phyloP scores from a whole-genome alignment of 495 filamentous ascomycete species.

The Penicillium malachiteum region DNA sequence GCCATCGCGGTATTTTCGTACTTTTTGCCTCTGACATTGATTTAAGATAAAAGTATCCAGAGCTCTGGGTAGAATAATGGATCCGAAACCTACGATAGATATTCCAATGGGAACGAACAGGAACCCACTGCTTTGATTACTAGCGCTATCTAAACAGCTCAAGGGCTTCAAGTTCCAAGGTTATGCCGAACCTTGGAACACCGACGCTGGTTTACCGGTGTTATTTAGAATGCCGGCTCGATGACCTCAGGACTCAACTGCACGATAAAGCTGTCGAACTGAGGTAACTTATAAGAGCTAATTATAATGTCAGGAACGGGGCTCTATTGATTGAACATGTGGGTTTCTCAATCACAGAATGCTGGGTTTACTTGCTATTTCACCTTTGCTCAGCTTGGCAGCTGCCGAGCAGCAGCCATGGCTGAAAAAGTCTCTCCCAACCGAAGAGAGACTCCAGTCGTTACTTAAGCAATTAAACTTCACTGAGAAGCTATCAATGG shows the following conservation, averaged over 20 bases:
- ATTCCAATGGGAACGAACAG: not conserved
- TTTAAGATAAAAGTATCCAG: not conserved
- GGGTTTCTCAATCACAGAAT: not conserved
- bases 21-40: not conserved
- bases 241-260: not conserved
- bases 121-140: not conserved
- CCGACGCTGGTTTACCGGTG: conserved; percentile 1
- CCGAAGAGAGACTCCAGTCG: not conserved
- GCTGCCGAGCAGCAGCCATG: conserved; percentile 1
- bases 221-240: conserved; percentile 4
- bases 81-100: not conserved
- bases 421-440: conserved; percentile 1
- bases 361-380: conserved; percentile 1
- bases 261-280: not conserved
- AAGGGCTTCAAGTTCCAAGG: conserved; percentile 1
- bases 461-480: not conserved
- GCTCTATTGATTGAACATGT: not conserved
- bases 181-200: too few relatives aligned
- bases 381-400: not conserved
- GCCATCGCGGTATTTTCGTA: not conserved
- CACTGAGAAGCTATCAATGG: not conserved
- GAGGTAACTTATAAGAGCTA: not conserved
- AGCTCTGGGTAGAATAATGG: not conserved
- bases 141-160: not conserved
- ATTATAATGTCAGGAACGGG: not conserved